Conservation (phyloP, 2,329 filamentous ascomycete genomes). For the Aspergillus candidus region DNA sequence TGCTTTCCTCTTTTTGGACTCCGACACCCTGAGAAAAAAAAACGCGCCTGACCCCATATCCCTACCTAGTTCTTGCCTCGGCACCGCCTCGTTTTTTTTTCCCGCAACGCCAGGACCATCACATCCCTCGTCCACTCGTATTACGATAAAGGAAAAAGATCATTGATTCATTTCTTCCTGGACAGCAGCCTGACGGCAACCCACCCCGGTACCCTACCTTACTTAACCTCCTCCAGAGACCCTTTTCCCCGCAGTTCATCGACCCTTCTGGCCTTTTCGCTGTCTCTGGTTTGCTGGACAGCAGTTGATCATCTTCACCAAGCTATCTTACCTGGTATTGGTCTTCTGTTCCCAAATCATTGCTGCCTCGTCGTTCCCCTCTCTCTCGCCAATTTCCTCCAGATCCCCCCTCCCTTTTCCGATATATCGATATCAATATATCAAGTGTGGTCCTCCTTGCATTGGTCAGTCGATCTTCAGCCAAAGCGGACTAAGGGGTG, state of each 20-base stretch:
- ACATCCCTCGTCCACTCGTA: too few species aligned
- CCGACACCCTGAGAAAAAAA: too few species aligned
- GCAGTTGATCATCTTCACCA: too few species aligned
- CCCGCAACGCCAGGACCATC: not conserved
- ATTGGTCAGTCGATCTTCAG: slow-evolving; percentile 17
- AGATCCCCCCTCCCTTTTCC: not conserved
- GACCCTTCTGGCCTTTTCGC: slow-evolving; percentile 15
- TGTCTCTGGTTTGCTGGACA: not conserved
- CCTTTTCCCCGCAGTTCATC: slow-evolving; percentile 10
- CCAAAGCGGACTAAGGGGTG: not conserved
- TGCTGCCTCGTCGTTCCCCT: too few species aligned
- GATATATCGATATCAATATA: not conserved
- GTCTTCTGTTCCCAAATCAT: too few species aligned
- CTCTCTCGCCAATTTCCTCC: too few species aligned
- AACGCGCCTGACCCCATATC: slow-evolving; percentile 8
- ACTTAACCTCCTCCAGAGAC: not conserved
- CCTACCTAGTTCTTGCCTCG: not conserved
- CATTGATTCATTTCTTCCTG: not conserved
- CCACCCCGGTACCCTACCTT: not conserved
- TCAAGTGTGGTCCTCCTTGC: slow-evolving; percentile 14
- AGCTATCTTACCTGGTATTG: too few species aligned
- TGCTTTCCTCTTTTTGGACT: too few species aligned
- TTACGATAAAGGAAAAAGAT: not conserved
- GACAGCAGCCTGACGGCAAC: not conserved
- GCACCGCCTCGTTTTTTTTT: not conserved